phyloP scores from a whole-genome alignment of 2,329 filamentous ascomycete species.

The Aspergillus nomiae region DNA sequence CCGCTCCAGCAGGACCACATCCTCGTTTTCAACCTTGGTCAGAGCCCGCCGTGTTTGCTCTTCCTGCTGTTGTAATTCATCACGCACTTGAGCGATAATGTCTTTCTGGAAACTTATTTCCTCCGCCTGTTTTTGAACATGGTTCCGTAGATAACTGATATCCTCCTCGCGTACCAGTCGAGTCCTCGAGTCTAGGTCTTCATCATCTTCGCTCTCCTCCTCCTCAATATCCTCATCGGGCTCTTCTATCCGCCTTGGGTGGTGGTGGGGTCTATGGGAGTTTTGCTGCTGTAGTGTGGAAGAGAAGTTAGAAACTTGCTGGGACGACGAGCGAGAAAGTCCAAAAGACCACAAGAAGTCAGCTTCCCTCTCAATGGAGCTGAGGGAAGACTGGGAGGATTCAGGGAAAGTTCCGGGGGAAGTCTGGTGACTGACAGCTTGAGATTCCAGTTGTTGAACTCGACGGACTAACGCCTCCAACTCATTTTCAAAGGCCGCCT shows the following conservation, averaged over 20 bases:
- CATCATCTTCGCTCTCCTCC: constrained; percentile 45
- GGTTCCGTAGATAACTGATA: constrained; percentile 81
- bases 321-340: constrained; percentile 35
- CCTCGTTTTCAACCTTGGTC: constrained; percentile 79
- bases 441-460: constrained; percentile 80
- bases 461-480: constrained; percentile 75
- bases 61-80: constrained; percentile 83
- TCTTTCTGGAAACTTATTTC: constrained; percentile 85
- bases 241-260: constrained; percentile 37
- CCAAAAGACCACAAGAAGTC: constrained; percentile 38
- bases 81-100: constrained; percentile 81
- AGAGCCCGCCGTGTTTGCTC: constrained; percentile 81
- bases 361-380: constrained; percentile 52
- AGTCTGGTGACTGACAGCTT: constrained; percentile 57
- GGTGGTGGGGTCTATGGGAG: constrained; percentile 38
- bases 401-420: constrained; percentile 84
- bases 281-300: constrained; percentile 40
- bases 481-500: constrained; percentile 78
- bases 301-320: constrained; percentile 37
- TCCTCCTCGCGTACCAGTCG: constrained; percentile 71
- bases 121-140: constrained; percentile 91
- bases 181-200: constrained; percentile 55
- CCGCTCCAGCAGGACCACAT: constrained; percentile 84
- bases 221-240: constrained; percentile 35
- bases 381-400: constrained; percentile 59